Conservation (phyloP, 768 basidiomycete species). For the Trametes maxima region DNA sequence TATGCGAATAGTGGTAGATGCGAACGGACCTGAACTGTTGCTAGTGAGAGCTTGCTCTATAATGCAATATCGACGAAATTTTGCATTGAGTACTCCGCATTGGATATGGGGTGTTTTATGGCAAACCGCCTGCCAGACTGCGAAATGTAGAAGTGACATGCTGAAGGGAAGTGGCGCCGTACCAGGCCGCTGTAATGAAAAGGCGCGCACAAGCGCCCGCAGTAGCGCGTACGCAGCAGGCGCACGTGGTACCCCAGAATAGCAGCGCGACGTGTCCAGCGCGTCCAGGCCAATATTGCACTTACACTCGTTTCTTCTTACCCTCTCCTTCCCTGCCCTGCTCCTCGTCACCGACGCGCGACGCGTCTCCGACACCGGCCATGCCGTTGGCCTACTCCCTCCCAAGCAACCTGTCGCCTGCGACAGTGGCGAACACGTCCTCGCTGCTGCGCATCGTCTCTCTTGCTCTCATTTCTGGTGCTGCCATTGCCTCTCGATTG, state of each 20-base stretch:
- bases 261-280: constrained; percentile 25
- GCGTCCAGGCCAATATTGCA: constrained; percentile 2
- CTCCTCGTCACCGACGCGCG: constrained; percentile 15
- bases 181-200: no score
- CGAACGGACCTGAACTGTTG: no score
- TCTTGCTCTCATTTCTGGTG: constrained; percentile 87
- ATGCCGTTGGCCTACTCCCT: constrained; percentile 61
- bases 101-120: no score
- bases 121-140: no score
- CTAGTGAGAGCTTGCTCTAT: no score
- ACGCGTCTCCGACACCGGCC: constrained; percentile 21
- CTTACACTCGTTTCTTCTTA: not conserved
- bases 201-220: no score
- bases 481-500: constrained; percentile 92
- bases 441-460: constrained; percentile 91
- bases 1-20: no score
- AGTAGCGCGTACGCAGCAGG: not conserved
- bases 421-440: constrained; percentile 82
- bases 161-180: no score
- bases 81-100: no score
- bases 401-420: constrained; percentile 67
- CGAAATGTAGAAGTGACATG: no score
- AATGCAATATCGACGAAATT: no score
- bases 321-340: constrained; percentile 1
- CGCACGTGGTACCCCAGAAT: constrained; percentile 23